A percentile compares a stretch with the other conserved stretches of the same genome.
Conservation (phyloP, 192 early-diverging fungal species). For the Coemansia sp. region DNA sequence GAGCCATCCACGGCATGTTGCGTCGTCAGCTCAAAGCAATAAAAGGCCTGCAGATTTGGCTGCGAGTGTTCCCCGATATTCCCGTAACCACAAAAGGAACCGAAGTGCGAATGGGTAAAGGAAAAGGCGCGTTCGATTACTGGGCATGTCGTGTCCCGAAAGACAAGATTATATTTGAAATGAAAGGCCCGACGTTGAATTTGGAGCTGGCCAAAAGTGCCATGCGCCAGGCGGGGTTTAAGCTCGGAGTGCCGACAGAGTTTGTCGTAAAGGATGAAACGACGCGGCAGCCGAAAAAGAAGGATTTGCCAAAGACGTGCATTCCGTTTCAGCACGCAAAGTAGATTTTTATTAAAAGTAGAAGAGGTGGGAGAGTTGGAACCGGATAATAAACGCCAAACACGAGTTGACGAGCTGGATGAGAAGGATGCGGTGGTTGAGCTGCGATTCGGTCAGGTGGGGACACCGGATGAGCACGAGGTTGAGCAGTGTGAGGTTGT, state of each 20-base stretch:
- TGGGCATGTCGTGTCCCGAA: conserved; percentile 87
- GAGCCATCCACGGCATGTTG: conserved; percentile 70
- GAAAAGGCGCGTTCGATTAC: conserved; percentile 92
- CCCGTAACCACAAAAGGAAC: conserved; percentile 89
- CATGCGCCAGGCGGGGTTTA: conserved; percentile 48
- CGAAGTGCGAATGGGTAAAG: conserved; percentile 96
- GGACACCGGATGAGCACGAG: conserved; percentile 77
- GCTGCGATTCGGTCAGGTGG: conserved; percentile 68
- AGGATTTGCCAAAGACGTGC: conserved; percentile 38
- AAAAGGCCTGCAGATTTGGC: conserved; percentile 82
- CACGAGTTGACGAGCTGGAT: conserved; percentile 67
- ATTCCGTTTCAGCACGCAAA: conserved; percentile 53
- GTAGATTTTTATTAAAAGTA: conserved; percentile 57
- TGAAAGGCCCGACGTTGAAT: conserved; percentile 72
- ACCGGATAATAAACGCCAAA: conserved; percentile 80
- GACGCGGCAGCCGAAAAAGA: conserved; percentile 49
- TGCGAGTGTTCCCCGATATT: conserved; percentile 88
- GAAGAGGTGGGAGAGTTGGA: conserved; percentile 77
- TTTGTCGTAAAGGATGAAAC: conserved; percentile 38
- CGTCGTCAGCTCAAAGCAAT: conserved; percentile 80
- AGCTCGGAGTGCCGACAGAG: conserved; percentile 47
- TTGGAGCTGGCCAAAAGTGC: conserved; percentile 61
- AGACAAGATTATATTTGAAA: conserved; percentile 88
- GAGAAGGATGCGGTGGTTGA: conserved; percentile 59
- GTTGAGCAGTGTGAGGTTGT: conserved; percentile 93